Evolutionary conservation across 2,329 filamentous ascomycete species (phyloP).

Genomic region (Talaromyces sp.): DNA sequence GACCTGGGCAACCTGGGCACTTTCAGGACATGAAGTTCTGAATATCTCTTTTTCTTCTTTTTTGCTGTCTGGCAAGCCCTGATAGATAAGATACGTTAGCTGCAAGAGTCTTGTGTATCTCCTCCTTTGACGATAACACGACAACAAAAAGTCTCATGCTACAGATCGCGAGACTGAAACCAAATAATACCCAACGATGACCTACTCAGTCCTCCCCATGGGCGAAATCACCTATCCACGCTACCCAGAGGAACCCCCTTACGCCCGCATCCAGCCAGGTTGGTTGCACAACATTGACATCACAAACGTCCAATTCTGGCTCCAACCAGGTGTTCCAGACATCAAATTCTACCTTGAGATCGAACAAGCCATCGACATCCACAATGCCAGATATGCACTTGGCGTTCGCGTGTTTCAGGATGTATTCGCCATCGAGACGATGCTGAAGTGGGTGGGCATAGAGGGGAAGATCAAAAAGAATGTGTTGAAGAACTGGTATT

Average conservation of each 20-base stretch:
- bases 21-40: background rate
- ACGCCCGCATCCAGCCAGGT: background rate
- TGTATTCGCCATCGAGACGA: background rate
- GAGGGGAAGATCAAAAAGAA: background rate
- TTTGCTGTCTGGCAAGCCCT: background rate
- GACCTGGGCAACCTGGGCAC: background rate
- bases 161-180: background rate
- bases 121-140: background rate
- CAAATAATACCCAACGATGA: background rate
- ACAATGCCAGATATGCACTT: background rate
- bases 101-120: background rate
- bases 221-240: background rate
- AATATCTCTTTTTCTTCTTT: background rate
- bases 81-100: background rate
- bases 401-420: background rate
- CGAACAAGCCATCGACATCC: constrained; percentile 2
- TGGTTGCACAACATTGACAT: background rate
- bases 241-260: background rate
- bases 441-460: background rate
- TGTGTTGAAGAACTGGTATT: background rate
- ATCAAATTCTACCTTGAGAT: constrained; percentile 3
- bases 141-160: background rate
- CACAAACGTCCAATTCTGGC: background rate
- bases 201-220: background rate
- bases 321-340: constrained; percentile 1